Conservation (phyloP, 2,329 filamentous ascomycete species). For the Colletotrichum truncatum region DNA sequence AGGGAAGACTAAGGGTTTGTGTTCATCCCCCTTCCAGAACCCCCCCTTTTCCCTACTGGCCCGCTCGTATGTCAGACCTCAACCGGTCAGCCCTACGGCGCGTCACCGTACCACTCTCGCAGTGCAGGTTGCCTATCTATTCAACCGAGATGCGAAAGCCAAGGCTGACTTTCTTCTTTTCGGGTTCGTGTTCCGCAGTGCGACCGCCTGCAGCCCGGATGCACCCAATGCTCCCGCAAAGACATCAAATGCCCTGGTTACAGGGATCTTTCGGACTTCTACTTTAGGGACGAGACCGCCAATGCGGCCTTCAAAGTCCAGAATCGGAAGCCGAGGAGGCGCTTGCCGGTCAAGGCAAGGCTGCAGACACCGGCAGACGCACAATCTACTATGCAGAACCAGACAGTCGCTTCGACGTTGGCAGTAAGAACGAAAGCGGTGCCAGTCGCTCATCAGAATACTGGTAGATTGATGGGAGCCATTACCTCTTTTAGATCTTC, state of each 20-base stretch:
- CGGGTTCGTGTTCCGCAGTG: conserved; percentile 31
- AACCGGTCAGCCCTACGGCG: conserved; percentile 11
- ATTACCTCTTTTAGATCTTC: not conserved
- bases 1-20: conserved; percentile 36
- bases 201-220: conserved; percentile 35
- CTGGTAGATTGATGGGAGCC: not conserved
- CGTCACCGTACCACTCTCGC: not conserved
- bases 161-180: conserved; percentile 11
- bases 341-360: conserved; percentile 6
- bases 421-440: not conserved
- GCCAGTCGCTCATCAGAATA: not conserved
- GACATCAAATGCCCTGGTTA: conserved; percentile 36
- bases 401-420: not conserved
- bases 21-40: not conserved
- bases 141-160: not conserved
- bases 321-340: conserved; percentile 13
- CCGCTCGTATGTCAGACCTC: conserved; percentile 9
- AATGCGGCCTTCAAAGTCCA: conserved; percentile 33
- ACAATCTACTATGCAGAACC: not conserved
- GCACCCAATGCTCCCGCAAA: conserved; percentile 39
- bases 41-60: conserved; percentile 10
- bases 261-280: conserved; percentile 34
- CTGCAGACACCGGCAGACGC: not conserved
- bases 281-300: conserved; percentile 37
- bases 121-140: not conserved